A percentile compares a stretch with the other conserved stretches of the same genome.
Conservation (phyloP, 345 rosid genomes). For the Heritiera fomes region DNA sequence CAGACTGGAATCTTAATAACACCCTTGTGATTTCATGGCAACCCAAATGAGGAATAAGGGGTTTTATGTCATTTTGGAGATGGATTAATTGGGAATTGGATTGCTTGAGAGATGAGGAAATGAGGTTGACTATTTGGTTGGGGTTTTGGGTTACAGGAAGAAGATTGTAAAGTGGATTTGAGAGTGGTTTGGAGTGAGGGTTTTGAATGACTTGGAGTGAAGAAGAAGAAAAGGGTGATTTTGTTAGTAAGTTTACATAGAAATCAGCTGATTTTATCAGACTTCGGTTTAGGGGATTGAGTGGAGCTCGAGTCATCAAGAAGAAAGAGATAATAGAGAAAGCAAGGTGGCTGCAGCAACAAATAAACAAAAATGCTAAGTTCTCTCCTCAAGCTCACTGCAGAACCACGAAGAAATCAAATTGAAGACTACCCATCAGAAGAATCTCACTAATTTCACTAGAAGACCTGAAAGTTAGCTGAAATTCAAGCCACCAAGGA, state of each 20-base stretch:
- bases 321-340: not conserved
- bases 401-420: not conserved
- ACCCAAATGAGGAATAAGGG: conserved; percentile 53
- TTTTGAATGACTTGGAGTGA: conserved; percentile 37
- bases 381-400: not conserved
- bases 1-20: conserved; percentile 68
- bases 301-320: conserved; percentile 30
- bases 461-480: not conserved
- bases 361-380: not conserved
- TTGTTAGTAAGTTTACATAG: not conserved
- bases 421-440: not conserved
- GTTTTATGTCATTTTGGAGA: conserved; percentile 31
- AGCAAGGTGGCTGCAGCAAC: not conserved
- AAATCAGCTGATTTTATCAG: not conserved
- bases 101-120: conserved; percentile 53
- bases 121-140: conserved; percentile 52
- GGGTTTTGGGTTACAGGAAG: conserved; percentile 68
- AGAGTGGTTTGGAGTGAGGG: conserved; percentile 25
- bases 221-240: conserved; percentile 30
- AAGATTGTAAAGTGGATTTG: conserved; percentile 55
- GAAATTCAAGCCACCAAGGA: conserved; percentile 4
- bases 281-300: conserved; percentile 2
- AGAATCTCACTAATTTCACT: not conserved
- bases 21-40: conserved; percentile 59
- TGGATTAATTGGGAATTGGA: conserved; percentile 26